Conservation (phyloP, 768 basidiomycete species). For the Punctularia strigosozonata region DNA sequence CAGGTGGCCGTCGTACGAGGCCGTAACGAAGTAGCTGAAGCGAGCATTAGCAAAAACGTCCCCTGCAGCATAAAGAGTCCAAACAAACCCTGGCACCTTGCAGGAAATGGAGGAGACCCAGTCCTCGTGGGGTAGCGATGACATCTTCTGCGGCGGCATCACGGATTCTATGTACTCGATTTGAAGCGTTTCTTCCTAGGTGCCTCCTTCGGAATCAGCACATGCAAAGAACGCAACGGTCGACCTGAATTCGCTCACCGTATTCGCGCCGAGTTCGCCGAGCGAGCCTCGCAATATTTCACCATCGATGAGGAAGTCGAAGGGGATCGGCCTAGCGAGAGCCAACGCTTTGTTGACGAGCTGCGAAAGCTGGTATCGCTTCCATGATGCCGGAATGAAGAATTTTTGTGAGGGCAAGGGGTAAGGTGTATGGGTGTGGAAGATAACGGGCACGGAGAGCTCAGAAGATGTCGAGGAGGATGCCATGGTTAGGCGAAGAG, state of each 20-base stretch:
- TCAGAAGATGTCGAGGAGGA: slow-evolving; percentile 9
- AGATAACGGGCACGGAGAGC: slow-evolving; percentile 46
- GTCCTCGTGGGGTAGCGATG: slow-evolving; percentile 76
- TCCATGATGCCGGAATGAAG: slow-evolving; percentile 85
- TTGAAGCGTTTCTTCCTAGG: slow-evolving; percentile 79
- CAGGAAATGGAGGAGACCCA: slow-evolving; percentile 85
- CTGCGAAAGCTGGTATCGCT: slow-evolving; percentile 92
- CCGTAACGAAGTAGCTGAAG: slow-evolving; percentile 57
- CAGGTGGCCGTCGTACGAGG: slow-evolving; percentile 71
- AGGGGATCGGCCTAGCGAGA: slow-evolving; percentile 65
- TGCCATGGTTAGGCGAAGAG: slow-evolving; percentile 10
- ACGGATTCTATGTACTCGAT: slow-evolving; percentile 89
- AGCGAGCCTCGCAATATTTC: slow-evolving; percentile 64
- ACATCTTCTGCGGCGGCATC: slow-evolving; percentile 74
- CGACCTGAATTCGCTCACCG: slow-evolving; percentile 19
- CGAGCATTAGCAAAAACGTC: slow-evolving; percentile 4
- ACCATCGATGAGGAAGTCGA: slow-evolving; percentile 87
- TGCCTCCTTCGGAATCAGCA: too few relatives aligned
- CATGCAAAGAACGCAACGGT: slow-evolving; percentile 1
- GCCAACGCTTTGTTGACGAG: slow-evolving; percentile 90
- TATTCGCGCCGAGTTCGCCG: slow-evolving; percentile 62
- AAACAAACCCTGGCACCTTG: slow-evolving; percentile 37
- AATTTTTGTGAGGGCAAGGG: slow-evolving; percentile 80
- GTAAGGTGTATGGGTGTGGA: slow-evolving; percentile 64
- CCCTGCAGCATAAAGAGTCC: slow-evolving; percentile 3